These are phyloP conservation scores for Penicillium tannophilum DNA, from an alignment of 495 filamentous ascomycete species.

Conservation along the genomic window DNA sequence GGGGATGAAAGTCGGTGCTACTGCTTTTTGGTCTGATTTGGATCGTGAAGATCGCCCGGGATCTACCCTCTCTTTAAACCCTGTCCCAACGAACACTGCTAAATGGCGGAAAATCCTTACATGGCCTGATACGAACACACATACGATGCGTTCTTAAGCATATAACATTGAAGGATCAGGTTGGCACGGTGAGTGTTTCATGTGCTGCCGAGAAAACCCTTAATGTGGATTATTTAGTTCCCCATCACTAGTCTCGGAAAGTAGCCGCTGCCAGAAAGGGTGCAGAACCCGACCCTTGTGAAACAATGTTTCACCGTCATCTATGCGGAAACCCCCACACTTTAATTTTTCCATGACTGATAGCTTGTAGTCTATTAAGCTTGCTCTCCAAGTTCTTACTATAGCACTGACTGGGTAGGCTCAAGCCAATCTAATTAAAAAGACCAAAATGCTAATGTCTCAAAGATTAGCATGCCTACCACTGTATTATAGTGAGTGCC, in stretches of 20 bases:
- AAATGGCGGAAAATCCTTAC: not conserved
- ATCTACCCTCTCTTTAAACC: constrained; percentile 16
- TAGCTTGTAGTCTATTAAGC: not conserved
- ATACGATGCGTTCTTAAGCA: not conserved
- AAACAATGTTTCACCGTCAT: constrained; percentile 17
- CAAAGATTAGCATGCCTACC: too few species aligned
- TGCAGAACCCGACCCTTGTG: constrained; percentile 12
- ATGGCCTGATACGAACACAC: not conserved
- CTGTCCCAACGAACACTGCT: not conserved
- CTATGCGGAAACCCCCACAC: constrained; percentile 1
- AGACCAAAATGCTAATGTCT: too few species aligned
- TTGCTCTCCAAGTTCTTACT: not conserved
- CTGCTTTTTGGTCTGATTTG: constrained; percentile 10
- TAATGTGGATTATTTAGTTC: constrained; percentile 14
- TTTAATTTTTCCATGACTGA: not conserved
- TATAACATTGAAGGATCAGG: not conserved
- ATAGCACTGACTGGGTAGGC: not conserved
- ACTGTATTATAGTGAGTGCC: too few species aligned
- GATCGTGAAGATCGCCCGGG: constrained; percentile 5
- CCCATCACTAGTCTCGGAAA: not conserved
- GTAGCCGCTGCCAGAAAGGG: constrained; percentile 12
- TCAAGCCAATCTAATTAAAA: too few species aligned
- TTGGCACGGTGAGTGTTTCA: constrained; percentile 16
- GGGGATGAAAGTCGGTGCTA: constrained; percentile 13
- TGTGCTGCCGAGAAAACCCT: constrained; percentile 15